phyloP scores from a whole-genome alignment of 1,284 basidiomycete species.

The Xerocomus cyaneibrunnescens region DNA sequence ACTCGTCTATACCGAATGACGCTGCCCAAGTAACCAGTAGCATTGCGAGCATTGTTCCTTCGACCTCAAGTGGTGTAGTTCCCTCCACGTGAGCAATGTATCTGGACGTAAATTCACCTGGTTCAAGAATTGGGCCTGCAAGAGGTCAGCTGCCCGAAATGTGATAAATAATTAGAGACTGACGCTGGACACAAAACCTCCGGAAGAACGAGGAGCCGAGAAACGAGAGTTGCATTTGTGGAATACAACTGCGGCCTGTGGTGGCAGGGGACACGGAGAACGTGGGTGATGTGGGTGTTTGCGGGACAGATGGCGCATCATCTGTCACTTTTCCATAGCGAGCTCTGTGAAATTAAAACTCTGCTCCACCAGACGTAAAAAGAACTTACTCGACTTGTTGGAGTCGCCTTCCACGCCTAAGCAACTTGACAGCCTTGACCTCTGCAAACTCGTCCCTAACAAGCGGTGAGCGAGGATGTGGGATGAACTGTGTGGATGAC shows the following conservation, averaged over 20 bases:
- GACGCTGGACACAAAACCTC: conserved; percentile 80
- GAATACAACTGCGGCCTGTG: conserved; percentile 48
- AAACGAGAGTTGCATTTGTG: conserved; percentile 72
- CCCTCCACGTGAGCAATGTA: conserved; percentile 64
- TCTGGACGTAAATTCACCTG: conserved; percentile 70
- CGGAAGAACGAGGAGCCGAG: conserved; percentile 81
- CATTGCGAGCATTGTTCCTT: conserved; percentile 66
- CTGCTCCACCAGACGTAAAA: conserved; percentile 1
- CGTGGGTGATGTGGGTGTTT: conserved; percentile 31
- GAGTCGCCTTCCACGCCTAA: conserved; percentile 78
- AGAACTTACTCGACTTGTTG: conserved; percentile 73
- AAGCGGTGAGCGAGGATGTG: conserved; percentile 9
- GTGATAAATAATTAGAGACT: conserved; percentile 29
- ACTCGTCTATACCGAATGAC: conserved; percentile 82
- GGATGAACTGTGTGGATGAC: conserved; percentile 37
- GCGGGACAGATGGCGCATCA: conserved; percentile 39
- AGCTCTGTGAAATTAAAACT: conserved; percentile 40
- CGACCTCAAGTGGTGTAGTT: conserved; percentile 50
- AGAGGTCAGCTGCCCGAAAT: not conserved
- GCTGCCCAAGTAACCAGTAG: conserved; percentile 81
- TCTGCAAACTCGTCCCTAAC: conserved; percentile 83
- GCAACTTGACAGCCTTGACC: conserved; percentile 81
- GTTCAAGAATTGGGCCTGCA: conserved; percentile 69
- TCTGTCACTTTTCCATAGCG: conserved; percentile 59
- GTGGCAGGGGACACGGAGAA: conserved; percentile 23